Percentiles rank a stretch among this genome's conserved stretches.
phyloP scores from a whole-genome alignment of 768 basidiomycete genomes.

The Boletus insuetus region DNA sequence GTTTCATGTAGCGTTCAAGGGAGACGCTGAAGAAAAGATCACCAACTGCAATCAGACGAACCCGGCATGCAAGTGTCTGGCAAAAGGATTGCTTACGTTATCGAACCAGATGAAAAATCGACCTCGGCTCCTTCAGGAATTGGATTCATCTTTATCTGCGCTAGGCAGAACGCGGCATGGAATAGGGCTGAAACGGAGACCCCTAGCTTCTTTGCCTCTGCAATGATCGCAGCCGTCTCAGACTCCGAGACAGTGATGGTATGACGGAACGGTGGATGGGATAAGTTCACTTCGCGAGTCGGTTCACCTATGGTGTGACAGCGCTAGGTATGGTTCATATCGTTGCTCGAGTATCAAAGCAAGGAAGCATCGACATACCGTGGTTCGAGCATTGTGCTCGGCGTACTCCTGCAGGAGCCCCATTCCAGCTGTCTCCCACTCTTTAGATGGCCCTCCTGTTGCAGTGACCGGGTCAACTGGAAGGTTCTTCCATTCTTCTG shows the following conservation, averaged over 20 bases:
- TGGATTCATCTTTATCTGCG: slow-evolving; percentile 21
- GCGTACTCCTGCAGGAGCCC: slow-evolving; percentile 14
- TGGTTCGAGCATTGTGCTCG: neutral
- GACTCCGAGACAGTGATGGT: neutral
- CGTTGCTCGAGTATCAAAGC: neutral
- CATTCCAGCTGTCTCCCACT: slow-evolving; percentile 16
- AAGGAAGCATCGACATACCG: slow-evolving; percentile 5
- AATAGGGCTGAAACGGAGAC: slow-evolving; percentile 17
- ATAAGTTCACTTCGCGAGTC: slow-evolving; percentile 1
- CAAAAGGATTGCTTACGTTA: slow-evolving; percentile 8
- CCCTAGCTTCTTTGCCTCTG: slow-evolving; percentile 8
- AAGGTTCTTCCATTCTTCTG: slow-evolving; percentile 26
- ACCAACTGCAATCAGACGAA: neutral
- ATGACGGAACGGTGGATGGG: slow-evolving; percentile 6
- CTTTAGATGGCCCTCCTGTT: slow-evolving; percentile 18
- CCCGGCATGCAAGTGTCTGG: neutral
- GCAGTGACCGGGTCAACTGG: slow-evolving; percentile 26
- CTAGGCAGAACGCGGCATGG: slow-evolving; percentile 22
- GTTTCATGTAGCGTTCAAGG: slow-evolving; percentile 20
- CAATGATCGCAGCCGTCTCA: slow-evolving; percentile 12
- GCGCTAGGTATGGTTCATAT: neutral
- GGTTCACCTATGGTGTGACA: slow-evolving; percentile 8
- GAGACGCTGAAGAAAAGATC: slow-evolving; percentile 4
- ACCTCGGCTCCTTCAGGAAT: slow-evolving; percentile 8
- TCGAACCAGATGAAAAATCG: slow-evolving; percentile 8